A percentile compares a stretch with the other conserved stretches of the same genome.
Conservation (phyloP, 176 grass and related monocot species). For the Raddia distichophylla region DNA sequence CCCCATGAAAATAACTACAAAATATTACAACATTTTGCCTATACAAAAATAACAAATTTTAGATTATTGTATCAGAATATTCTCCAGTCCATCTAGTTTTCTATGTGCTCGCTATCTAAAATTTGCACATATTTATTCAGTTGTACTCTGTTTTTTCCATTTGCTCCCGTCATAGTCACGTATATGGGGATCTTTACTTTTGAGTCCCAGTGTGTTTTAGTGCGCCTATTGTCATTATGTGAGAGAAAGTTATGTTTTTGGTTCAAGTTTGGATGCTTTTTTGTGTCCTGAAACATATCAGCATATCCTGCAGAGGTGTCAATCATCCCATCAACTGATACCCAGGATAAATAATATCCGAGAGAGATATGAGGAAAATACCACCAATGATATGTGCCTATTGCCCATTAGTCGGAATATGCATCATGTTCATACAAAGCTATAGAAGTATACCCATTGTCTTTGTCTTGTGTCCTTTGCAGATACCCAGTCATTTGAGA, state of each 20-base stretch:
- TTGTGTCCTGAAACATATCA: slow-evolving; percentile 32
- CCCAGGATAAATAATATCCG: slow-evolving; percentile 13
- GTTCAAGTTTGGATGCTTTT: not conserved
- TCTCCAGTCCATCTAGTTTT: slow-evolving; percentile 12
- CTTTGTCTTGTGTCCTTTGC: slow-evolving; percentile 5
- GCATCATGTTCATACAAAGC: not conserved
- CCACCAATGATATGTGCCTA: slow-evolving; percentile 5
- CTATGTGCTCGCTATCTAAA: not conserved
- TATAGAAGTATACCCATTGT: slow-evolving; percentile 19
- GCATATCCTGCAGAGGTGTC: slow-evolving; percentile 20
- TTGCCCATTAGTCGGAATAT: slow-evolving; percentile 1
- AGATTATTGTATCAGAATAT: slow-evolving; percentile 14
- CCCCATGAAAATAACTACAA: no score
- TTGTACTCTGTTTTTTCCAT: not conserved
- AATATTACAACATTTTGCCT: no score
- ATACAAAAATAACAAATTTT: no score
- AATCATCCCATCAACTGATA: not conserved
- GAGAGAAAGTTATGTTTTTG: not conserved
- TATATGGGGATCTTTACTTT: slow-evolving; percentile 10
- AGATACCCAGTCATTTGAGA: not conserved
- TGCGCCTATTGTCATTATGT: not conserved
- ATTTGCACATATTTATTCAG: slow-evolving; percentile 10
- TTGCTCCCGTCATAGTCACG: not conserved
- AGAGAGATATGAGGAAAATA: no score
- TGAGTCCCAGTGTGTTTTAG: slow-evolving; percentile 12